Base-by-base conservation (phyloP, 1,284 basidiomycete species). In the Mycosarcoma mackinlayi region DNA sequence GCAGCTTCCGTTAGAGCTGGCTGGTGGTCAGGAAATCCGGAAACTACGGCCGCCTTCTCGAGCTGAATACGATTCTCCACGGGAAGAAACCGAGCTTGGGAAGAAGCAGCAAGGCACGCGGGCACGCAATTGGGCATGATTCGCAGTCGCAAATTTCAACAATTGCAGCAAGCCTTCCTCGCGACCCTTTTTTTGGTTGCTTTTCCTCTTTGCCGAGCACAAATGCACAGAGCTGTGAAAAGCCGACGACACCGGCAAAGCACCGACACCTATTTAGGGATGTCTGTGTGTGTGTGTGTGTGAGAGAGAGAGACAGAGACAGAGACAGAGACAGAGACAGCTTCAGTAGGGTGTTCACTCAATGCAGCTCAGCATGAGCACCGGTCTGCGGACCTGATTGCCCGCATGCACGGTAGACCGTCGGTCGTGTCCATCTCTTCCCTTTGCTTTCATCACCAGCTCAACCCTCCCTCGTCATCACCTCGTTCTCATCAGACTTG, bases 1-100 rank as follows among this genome's bases (percentile, higher is more conserved):
- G 56, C 35, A 58, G 41, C 56, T 51, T 51, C 56, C 56, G 48
- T 19, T 11, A 38, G 6, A 16, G n/a, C 34, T 16, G 13, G 13
- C 7, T 34, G 14, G 48, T 39, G 13, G 14, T 19, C 25, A 35
- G 27, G 27, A 28, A 37, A 39, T 40, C 37, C 27, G 48, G 30
- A 11, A 6, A 41, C 23, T 4, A 25, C 13, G 33, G 33, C 27
- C n/a, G 40, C 33, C n/a, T n/a, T n/a, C n/a, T n/a, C 30, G 7
- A 14, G 30, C 33, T 34, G n/a, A n/a, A 16, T 40, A 6, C 13
- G 9, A 14, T 19, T 23, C 23, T 30, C 13, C 31, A 46, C 56
- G 44, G 49, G 4, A 48, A 47, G 35, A 46, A 37, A 52, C 49
- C 56, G 56, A 59, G 41, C 16, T 35, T 7, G 1, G 37, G 40